Percentiles rank a stretch among this genome's conserved stretches.
phyloP scores from a whole-genome alignment of 345 rosid species.

The Ailanthus altissimus region DNA sequence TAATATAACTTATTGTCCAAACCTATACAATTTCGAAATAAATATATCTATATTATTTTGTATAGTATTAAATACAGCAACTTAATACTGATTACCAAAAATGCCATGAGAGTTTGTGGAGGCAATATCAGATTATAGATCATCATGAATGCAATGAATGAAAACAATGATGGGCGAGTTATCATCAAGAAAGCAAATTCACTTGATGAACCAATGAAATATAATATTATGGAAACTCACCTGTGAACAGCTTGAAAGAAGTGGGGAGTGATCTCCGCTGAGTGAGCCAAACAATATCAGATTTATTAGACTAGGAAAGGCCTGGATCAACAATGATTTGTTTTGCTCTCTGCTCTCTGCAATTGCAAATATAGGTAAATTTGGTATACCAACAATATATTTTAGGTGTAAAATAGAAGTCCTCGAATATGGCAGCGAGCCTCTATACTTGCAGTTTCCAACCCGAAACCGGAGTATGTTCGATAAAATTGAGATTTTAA shows the following conservation, averaged over 20 bases:
- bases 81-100: too few relatives aligned
- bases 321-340: conserved; percentile 95
- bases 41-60: too few relatives aligned
- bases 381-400: not conserved
- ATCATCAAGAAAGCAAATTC: not conserved
- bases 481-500: conserved; percentile 76
- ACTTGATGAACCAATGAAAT: conserved; percentile 9
- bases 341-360: conserved; percentile 82
- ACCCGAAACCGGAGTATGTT: conserved; percentile 72
- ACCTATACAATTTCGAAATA: too few relatives aligned
- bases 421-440: not conserved
- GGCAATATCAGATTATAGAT: not conserved
- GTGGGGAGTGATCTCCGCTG: conserved; percentile 92
- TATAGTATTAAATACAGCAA: too few relatives aligned
- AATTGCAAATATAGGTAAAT: conserved; percentile 20
- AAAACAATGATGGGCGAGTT: not conserved
- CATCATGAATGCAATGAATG: not conserved
- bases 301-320: conserved; percentile 82
- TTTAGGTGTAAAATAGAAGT: not conserved
- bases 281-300: conserved; percentile 78
- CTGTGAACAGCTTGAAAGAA: conserved; percentile 84
- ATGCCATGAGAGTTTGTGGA: too few relatives aligned
- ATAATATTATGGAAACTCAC: conserved; percentile 35
- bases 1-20: too few relatives aligned
- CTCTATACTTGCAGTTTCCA: conserved; percentile 80